Conservation (phyloP, 116 monocot genomes). For the Thalassia testudinum region DNA sequence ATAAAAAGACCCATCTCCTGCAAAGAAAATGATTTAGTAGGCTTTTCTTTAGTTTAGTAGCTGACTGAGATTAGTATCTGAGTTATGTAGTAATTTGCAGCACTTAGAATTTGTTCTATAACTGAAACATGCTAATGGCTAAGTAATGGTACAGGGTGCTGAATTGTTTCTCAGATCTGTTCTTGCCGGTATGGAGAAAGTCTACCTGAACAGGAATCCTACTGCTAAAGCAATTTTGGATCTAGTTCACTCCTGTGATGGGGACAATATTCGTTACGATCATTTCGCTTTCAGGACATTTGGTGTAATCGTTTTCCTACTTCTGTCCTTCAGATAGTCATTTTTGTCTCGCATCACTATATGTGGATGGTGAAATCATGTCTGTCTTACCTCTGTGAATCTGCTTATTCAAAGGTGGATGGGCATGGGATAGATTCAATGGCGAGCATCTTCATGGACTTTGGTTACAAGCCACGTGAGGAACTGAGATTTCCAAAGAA, state of each 20-base stretch:
- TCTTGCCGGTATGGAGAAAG: constrained; percentile 67
- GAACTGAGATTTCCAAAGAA: constrained; percentile 89
- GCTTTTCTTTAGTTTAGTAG: too few relatives aligned
- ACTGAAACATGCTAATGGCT: too few relatives aligned
- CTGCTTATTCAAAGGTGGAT: constrained; percentile 32
- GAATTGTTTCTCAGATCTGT: constrained; percentile 45
- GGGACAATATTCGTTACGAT: constrained; percentile 62
- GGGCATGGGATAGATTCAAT: constrained; percentile 89
- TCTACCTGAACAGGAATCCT: constrained; percentile 64
- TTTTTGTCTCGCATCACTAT: background rate
- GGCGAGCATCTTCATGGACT: constrained; percentile 74
- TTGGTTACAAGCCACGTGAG: constrained; percentile 65
- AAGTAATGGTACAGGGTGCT: constrained; percentile 16
- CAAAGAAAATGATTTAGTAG: too few relatives aligned
- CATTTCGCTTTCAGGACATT: constrained; percentile 93
- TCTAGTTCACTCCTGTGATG: constrained; percentile 44
- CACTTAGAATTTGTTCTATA: too few relatives aligned
- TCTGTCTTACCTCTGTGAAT: too few relatives aligned
- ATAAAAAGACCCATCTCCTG: too few relatives aligned
- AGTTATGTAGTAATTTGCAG: too few relatives aligned
- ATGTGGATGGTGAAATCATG: too few relatives aligned
- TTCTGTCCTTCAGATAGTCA: background rate
- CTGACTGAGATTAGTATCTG: too few relatives aligned
- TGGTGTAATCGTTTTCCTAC: constrained; percentile 33
- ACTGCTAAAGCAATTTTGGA: constrained; percentile 80